phyloP scores from a whole-genome alignment of 148 eudicot species.

The Cornus suecica region DNA sequence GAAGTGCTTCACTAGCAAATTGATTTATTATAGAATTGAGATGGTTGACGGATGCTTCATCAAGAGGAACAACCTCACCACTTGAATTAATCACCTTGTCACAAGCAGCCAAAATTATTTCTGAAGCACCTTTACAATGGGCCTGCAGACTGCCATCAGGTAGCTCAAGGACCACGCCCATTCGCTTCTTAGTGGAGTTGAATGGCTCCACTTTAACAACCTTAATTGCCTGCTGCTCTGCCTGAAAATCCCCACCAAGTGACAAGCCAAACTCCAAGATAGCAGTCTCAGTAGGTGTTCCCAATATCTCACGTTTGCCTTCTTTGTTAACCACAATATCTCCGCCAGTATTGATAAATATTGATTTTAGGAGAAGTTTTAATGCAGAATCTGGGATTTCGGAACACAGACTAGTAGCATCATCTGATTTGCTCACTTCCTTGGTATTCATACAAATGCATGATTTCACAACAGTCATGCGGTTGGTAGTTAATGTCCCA shows the following conservation, averaged over 20 bases:
- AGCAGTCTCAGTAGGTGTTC: constrained; percentile 93
- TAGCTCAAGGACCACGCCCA: constrained; percentile 84
- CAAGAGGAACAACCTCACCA: constrained; percentile 74
- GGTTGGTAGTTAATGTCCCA: constrained; percentile 90
- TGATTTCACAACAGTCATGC: constrained; percentile 90
- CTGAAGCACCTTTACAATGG: constrained; percentile 92
- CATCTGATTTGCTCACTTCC: constrained; percentile 40
- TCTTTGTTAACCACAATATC: constrained; percentile 73
- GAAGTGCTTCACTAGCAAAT: constrained; percentile 83
- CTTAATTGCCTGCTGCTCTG: constrained; percentile 53
- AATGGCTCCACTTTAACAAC: constrained; percentile 89
- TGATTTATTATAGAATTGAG: constrained; percentile 66
- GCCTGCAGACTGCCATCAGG: constrained; percentile 73
- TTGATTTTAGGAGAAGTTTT: constrained; percentile 63
- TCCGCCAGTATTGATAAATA: constrained; percentile 88
- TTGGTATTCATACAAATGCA: constrained; percentile 67
- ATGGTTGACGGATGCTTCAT: constrained; percentile 45
- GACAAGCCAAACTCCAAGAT: constrained; percentile 75
- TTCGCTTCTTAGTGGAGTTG: constrained; percentile 84
- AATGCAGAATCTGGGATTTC: constrained; percentile 57
- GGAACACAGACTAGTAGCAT: constrained; percentile 37
- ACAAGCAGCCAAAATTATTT: constrained; percentile 85
- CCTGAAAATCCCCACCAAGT: constrained; percentile 82
- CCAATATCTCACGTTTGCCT: constrained; percentile 75
- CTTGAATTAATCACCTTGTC: constrained; percentile 63